Base-by-base conservation (phyloP, 345 rosid species). In the Eucalyptus camaldulensis region DNA sequence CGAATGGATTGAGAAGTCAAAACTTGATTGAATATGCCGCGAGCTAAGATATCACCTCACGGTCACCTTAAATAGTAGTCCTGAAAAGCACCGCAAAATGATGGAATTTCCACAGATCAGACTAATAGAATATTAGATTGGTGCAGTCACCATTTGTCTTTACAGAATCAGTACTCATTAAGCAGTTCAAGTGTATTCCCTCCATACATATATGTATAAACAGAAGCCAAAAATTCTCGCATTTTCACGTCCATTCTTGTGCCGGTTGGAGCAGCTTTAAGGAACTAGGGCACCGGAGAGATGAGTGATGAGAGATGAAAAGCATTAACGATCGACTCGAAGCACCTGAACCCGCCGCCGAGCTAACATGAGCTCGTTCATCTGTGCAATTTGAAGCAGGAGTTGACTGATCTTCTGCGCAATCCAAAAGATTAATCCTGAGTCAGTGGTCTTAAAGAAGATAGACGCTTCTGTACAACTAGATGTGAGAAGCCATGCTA, bases 391-490 rank as follows among this genome's bases (percentile, higher is more conserved):
- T 88, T 93, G 96, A 87, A 90, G 88, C 89, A 92, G 31, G 51
- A 93, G 93, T 91, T 91, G 91, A 86, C 86, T 89, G 54, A 94
- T 95, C 89, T 88, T 93, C 97, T 95, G 95, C 49, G 47, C 83
- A 37, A 4, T 37, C 47, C 27, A 37, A 37, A 37, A 76, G 83
- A 76, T 76, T 11, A 76, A 37, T 37, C 27, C 83, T 19, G 83
- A 37, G 47, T 40, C 45, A 76, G 83, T 76, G 83, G 27, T 76
- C 27, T 2, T 37, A 21, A 76, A 21, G 45, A 10, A 76, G 45
- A 21, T 25, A 2, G 83, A 37, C 13, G 81, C 43, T 37, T 76
- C 83, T 76, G 27, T 19, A 37, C 14, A 25, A 76, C 83, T 37
- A 21, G 83, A 22, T 11, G 83, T 44, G 43, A 76, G 83, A 37